Base-by-base conservation (phyloP, 2,329 filamentous ascomycete genomes). In the Zasmidium cellare region DNA sequence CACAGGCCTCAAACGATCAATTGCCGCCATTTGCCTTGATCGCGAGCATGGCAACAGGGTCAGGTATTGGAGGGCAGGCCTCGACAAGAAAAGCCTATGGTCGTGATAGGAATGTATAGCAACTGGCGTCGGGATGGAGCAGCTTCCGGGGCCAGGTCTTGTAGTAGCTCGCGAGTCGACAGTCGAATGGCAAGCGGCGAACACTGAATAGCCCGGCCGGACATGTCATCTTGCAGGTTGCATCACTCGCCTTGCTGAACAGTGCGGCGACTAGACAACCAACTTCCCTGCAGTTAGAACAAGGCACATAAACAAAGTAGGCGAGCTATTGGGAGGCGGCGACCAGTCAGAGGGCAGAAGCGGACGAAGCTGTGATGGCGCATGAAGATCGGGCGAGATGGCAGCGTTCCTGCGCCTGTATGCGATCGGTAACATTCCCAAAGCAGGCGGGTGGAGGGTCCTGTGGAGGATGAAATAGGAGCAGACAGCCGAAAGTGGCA, bases 291-390 rank as follows among this genome's bases (percentile, higher is more conserved):
- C 41, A 38, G n/a, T 12, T 18, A 53, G 35, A 9, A 48, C 45
- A 31, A 52, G 54, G 50, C 51, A 53, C 50, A 55, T 20, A 54
- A 38, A 63, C 47, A 56, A 47, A 54, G 52, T 56, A 63, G 51
- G 19, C 46, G 46, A 50, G 24, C 55, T 51, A 56, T 55, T 49
- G 38, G 52, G 46, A 35, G 16, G 49, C 18, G 22, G 20, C 22
- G 38, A 51, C 52, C 56, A 59, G 58, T 57, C 55, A 51, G 52
- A 28, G 35, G 45, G 54, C 25, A 44, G 44, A 23, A 41, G 28
- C 20, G 49, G 44, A 44, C n/a, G 41, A 54, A 49, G 56, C 53
- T 51, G 60, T 55, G 56, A 61, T 62, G 56, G 56, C 47, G 56
- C 53, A 3, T 58, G 64, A 41, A 25, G 59, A 61, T 61, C 51